phyloP scores from a whole-genome alignment of 768 basidiomycete species.

The Tulasnella sp. region DNA sequence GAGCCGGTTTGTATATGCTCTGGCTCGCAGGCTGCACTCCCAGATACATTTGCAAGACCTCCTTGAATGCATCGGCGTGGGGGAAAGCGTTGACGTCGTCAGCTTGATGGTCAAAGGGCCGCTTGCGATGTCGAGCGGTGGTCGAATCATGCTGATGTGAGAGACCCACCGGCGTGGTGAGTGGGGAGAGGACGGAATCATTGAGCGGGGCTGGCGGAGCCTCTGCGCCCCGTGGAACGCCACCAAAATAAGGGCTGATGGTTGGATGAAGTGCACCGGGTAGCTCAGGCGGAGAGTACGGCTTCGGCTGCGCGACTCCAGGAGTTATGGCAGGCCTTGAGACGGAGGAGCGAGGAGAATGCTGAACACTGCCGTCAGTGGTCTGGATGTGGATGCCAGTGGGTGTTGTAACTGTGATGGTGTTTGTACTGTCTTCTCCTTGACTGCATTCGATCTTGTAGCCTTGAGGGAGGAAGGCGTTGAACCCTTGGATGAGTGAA shows the following conservation, averaged over 20 bases:
- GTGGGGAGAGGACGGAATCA: neutral
- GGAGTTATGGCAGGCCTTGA: neutral
- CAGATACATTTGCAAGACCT: constrained; percentile 80
- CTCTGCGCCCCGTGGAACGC: neutral
- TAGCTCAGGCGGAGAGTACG: neutral
- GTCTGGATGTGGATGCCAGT: constrained; percentile 30
- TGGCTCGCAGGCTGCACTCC: constrained; percentile 57
- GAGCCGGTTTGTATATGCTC: constrained; percentile 67
- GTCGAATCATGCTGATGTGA: neutral
- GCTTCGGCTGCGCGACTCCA: neutral
- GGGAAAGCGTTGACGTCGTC: constrained; percentile 85
- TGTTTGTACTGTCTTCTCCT: constrained; percentile 31
- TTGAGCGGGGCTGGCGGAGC: neutral
- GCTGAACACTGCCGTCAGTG: constrained; percentile 19
- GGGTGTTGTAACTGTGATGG: constrained; percentile 33
- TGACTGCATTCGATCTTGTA: constrained; percentile 71
- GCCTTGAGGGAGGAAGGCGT: constrained; percentile 90
- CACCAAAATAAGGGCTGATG: neutral
- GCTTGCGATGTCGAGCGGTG: neutral
- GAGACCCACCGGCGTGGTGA: neutral
- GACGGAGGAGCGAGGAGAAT: constrained; percentile 4
- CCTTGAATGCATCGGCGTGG: constrained; percentile 88
- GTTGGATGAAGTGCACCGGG: neutral
- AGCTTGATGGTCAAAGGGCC: constrained; percentile 79
- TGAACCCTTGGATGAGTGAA: constrained; percentile 91